Percentiles rank a stretch among this genome's conserved stretches.
Evolutionary conservation across 2,329 filamentous ascomycete genomes (phyloP).

Genomic region (Diaporthe eres): DNA sequence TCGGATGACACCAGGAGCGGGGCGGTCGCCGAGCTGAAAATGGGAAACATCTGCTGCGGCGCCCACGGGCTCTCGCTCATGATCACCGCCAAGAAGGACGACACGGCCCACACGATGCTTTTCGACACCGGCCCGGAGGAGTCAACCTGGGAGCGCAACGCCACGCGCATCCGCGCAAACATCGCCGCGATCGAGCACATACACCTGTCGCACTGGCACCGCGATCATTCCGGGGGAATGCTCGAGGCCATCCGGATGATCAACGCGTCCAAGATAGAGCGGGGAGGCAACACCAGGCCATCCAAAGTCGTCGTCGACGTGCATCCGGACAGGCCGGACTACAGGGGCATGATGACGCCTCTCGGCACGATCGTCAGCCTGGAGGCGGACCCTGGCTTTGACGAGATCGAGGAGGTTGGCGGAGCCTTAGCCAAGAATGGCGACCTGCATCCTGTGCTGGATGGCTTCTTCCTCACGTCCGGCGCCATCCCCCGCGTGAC

Average conservation of each 20-base stretch:
- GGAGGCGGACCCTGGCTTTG: slow-evolving; percentile 66
- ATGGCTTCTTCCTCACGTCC: slow-evolving; percentile 66
- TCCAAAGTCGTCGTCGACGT: slow-evolving; percentile 59
- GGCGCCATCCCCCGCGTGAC: slow-evolving; percentile 66
- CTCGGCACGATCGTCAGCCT: slow-evolving; percentile 59
- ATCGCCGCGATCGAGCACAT: slow-evolving; percentile 61
- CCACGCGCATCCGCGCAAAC: slow-evolving; percentile 57
- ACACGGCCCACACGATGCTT: slow-evolving; percentile 60
- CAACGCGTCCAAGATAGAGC: slow-evolving; percentile 53
- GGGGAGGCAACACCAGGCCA: slow-evolving; percentile 40
- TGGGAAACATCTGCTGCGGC: slow-evolving; percentile 66
- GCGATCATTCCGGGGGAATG: slow-evolving; percentile 68
- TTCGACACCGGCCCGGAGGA: slow-evolving; percentile 69
- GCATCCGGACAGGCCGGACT: slow-evolving; percentile 66
- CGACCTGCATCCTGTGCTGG: slow-evolving; percentile 60
- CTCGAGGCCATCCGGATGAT: slow-evolving; percentile 63
- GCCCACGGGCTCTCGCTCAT: slow-evolving; percentile 68
- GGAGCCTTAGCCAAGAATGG: slow-evolving; percentile 55
- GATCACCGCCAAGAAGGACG: slow-evolving; percentile 62
- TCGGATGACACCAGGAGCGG: slow-evolving; percentile 55
- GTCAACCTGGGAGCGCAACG: slow-evolving; percentile 64
- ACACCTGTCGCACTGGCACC: slow-evolving; percentile 68
- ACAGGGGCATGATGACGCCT: slow-evolving; percentile 60
- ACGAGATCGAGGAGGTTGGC: slow-evolving; percentile 60
- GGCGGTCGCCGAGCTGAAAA: slow-evolving; percentile 59